Conservation (phyloP, 2,329 filamentous ascomycete species). For the Aureobasidium vineae region DNA sequence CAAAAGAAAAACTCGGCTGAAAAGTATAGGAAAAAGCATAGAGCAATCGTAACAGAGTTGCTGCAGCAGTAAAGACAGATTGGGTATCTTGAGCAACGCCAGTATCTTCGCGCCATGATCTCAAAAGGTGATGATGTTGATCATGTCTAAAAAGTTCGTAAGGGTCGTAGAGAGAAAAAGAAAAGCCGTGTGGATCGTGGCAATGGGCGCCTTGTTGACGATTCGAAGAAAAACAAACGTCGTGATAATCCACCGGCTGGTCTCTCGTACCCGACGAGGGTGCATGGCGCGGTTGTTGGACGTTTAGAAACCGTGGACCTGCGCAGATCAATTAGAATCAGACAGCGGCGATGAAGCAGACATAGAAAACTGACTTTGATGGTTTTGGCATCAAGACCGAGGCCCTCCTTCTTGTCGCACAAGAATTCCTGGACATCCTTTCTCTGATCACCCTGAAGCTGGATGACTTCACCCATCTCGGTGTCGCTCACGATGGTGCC, state of each 20-base stretch:
- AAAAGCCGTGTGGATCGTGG: slow-evolving; percentile 26
- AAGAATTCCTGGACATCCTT: slow-evolving; percentile 99
- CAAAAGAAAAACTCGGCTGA: background rate
- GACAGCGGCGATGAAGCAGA: background rate
- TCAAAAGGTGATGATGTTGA: slow-evolving; percentile 4
- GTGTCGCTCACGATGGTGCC: slow-evolving; percentile 95
- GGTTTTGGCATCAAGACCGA: slow-evolving; percentile 92
- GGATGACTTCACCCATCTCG: slow-evolving; percentile 99
- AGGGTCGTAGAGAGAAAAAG: slow-evolving; percentile 27
- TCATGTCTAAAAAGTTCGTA: slow-evolving; percentile 19
- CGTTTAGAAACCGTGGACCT: slow-evolving; percentile 64
- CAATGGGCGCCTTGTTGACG: slow-evolving; percentile 24
- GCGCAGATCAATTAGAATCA: background rate
- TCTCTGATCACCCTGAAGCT: slow-evolving; percentile 98
- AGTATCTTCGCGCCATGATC: slow-evolving; percentile 8
- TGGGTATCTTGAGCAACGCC: slow-evolving; percentile 22
- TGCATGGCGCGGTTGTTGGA: slow-evolving; percentile 39
- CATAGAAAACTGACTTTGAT: slow-evolving; percentile 68
- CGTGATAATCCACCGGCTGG: slow-evolving; percentile 27
- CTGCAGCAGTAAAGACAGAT: slow-evolving; percentile 23
- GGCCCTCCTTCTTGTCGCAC: slow-evolving; percentile 89
- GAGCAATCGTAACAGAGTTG: background rate
- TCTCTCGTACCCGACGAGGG: slow-evolving; percentile 29
- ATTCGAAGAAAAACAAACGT: slow-evolving; percentile 22
- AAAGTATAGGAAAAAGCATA: slow-evolving; percentile 4